Percentiles rank a stretch among this genome's conserved stretches.
phyloP scores from a whole-genome alignment of 108 stramenopile genomes.

The Tribonema minus region DNA sequence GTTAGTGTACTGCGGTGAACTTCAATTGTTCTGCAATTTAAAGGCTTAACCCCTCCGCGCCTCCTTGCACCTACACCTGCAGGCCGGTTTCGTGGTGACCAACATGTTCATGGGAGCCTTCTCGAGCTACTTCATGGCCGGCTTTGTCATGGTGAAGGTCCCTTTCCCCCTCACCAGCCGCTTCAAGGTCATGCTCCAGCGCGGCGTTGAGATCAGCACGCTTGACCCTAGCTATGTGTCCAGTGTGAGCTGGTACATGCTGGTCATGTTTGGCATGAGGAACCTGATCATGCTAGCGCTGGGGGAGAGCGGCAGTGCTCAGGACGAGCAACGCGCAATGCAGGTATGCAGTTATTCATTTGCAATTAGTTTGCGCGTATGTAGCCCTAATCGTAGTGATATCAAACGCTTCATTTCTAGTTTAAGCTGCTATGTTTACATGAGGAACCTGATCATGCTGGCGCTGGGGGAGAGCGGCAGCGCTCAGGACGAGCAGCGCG shows the following conservation, averaged over 20 bases:
- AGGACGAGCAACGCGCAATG: conserved; percentile 14
- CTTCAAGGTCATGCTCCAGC: conserved; percentile 96
- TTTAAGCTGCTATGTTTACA: too few species aligned
- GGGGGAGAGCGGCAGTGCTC: conserved; percentile 64
- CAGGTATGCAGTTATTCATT: background rate
- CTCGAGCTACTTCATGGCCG: conserved; percentile 88
- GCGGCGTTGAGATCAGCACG: conserved; percentile 77
- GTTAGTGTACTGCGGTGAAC: too few species aligned
- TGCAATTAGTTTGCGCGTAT: too few species aligned
- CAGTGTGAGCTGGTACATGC: conserved; percentile 87
- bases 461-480: too few species aligned
- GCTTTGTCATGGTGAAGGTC: conserved; percentile 87
- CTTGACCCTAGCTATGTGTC: conserved; percentile 89
- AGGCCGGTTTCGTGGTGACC: conserved; percentile 91
- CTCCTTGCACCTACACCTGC: conserved; percentile 66
- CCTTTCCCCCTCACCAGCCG: conserved; percentile 88
- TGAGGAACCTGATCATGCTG: too few species aligned
- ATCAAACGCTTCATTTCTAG: too few species aligned
- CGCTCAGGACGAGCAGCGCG: too few species aligned
- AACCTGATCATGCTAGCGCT: conserved; percentile 81
- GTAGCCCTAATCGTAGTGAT: too few species aligned
- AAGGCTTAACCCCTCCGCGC: too few species aligned
- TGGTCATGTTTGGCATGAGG: conserved; percentile 92
- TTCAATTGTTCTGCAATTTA: too few species aligned
- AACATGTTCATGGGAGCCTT: conserved; percentile 99